Evolutionary conservation across 345 rosid genomes (phyloP), one percentile per base, ranked within the genome.

Genomic region (Lepidium aucheri): DNA sequence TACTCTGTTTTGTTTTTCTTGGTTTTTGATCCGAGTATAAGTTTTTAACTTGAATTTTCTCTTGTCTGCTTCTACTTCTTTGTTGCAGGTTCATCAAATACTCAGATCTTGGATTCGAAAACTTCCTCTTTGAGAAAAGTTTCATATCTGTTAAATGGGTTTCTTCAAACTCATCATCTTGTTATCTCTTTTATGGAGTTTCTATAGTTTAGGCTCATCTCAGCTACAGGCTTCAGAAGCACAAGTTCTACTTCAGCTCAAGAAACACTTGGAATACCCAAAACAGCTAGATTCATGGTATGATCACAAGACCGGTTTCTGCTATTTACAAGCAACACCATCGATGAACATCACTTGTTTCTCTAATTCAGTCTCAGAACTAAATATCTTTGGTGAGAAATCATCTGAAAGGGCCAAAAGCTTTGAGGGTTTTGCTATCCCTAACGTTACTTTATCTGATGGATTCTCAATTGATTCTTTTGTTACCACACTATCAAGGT

Each of bases 201-300:
- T 73, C 74, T 68, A 77, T 17, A 63, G 67, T 63, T 18, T 65
- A 55, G 74, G 73, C 60, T 82, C 81, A 26, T 76, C 79, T 68
- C 91, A 88, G 58, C 69, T 88, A 9, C 95, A 88, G 74, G 84
- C 86, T 46, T 88, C 95, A 51, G 86, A 88, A 54, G 80, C 78
- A 42, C 89, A 85, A 74, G 88, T 88, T 66, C 89, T 88, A 46
- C 89, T 82, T 43, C 95, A 88, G 77, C 60, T 88, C 15, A 84
- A 82, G 53, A 85, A 82, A 80, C 95, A 85, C 46, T 77, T 88
- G 53, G 86, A 86, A 75, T 85, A 78, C 57, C 95, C 95, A 30
- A 43, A 53, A 62, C 82, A 82, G 60, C 86, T 88, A n/a, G 86
- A 85, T 13, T 62, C 83, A 30, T 88, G 95, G 95, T 69, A 53